Conservation (phyloP, 1,284 basidiomycete species). For the Cystobasidium slooffiae region DNA sequence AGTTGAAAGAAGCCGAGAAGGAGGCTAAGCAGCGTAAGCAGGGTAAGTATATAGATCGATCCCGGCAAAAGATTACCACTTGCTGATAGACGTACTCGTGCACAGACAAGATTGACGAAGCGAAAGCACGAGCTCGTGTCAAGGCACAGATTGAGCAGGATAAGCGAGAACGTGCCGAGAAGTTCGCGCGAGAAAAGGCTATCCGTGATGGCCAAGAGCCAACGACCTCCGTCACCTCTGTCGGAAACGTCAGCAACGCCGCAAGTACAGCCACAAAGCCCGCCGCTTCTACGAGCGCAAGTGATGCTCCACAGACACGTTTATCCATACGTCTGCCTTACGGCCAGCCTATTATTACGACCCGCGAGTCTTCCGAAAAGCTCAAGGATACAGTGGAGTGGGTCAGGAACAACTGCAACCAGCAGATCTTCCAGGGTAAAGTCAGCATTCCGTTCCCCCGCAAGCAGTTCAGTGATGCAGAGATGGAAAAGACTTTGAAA, state of each 20-base stretch:
- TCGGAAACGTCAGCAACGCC: conserved; percentile 54
- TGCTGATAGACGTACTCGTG: not conserved
- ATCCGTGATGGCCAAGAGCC: conserved; percentile 69
- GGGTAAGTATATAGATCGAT: conserved; percentile 61
- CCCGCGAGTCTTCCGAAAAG: conserved; percentile 74
- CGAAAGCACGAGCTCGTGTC: conserved; percentile 77
- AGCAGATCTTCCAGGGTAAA: conserved; percentile 26
- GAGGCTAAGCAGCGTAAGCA: conserved; percentile 76
- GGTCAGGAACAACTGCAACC: conserved; percentile 59
- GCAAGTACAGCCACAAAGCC: conserved; percentile 56
- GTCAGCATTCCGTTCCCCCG: conserved; percentile 45
- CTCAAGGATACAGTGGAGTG: conserved; percentile 83
- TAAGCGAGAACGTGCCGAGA: conserved; percentile 84
- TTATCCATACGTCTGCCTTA: conserved; percentile 73
- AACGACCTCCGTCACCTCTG: conserved; percentile 52
- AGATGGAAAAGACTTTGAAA: conserved; percentile 45
- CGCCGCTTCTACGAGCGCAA: conserved; percentile 55
- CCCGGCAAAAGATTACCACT: not conserved
- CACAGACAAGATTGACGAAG: conserved; percentile 82
- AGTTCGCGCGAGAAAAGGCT: conserved; percentile 80
- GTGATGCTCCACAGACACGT: conserved; percentile 62
- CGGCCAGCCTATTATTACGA: conserved; percentile 80
- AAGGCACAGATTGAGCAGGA: conserved; percentile 93
- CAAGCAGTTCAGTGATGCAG: conserved; percentile 36
- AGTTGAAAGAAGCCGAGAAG: conserved; percentile 74